Evolutionary conservation across 192 early-diverging fungal species (phyloP).

Genomic region (Dissophora globulifera): DNA sequence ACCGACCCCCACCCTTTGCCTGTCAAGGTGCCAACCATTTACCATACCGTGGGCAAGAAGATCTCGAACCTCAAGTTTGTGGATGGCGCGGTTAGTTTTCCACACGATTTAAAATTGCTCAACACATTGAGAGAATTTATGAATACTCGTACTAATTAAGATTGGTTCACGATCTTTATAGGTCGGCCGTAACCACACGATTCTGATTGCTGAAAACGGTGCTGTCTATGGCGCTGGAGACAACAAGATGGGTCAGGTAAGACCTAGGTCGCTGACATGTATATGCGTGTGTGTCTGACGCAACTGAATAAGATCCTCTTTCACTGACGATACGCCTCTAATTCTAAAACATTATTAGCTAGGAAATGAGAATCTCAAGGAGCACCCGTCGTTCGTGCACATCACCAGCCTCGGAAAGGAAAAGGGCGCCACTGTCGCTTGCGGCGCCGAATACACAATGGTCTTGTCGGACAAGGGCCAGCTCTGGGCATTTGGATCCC

Average conservation of each 20-base stretch:
- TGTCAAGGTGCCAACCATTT: slow-evolving; percentile 53
- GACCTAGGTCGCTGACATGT: too few relatives aligned
- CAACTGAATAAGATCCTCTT: background rate
- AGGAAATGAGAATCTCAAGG: slow-evolving; percentile 41
- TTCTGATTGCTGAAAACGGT: slow-evolving; percentile 56
- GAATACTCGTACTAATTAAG: too few relatives aligned
- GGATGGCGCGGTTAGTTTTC: slow-evolving; percentile 52
- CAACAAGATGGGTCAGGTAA: slow-evolving; percentile 61
- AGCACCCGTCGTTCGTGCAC: slow-evolving; percentile 41
- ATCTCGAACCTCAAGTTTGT: slow-evolving; percentile 52
- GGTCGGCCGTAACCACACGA: slow-evolving; percentile 58
- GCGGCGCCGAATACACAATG: slow-evolving; percentile 61
- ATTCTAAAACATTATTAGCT: slow-evolving; percentile 21
- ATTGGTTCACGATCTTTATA: too few relatives aligned
- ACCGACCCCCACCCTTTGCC: slow-evolving; percentile 37
- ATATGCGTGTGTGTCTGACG: too few relatives aligned
- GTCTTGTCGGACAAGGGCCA: slow-evolving; percentile 57
- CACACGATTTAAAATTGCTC: too few relatives aligned
- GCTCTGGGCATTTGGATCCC: slow-evolving; percentile 61
- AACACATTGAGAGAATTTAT: too few relatives aligned
- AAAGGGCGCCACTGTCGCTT: slow-evolving; percentile 53
- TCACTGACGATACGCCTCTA: background rate
- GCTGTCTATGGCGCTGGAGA: slow-evolving; percentile 60
- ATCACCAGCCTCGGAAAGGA: slow-evolving; percentile 51
- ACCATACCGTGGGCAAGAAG: slow-evolving; percentile 34